Evolutionary conservation across 2,329 filamentous ascomycete genomes (phyloP).

Genomic region (Xylariaceae sp.): DNA sequence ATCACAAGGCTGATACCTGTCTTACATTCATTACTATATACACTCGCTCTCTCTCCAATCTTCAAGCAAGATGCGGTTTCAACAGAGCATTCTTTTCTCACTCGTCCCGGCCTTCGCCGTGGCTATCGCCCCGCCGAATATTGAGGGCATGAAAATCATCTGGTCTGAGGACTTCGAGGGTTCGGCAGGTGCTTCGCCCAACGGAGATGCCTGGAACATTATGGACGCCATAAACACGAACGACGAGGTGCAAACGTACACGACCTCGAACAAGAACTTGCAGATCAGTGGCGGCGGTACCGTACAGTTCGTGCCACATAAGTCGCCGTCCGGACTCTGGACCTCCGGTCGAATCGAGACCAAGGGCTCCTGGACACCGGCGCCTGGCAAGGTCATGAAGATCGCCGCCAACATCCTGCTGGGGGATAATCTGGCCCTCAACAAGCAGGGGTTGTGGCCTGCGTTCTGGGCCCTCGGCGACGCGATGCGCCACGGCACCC

Average conservation of each 20-base stretch:
- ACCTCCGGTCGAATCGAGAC: slow-evolving; percentile 59
- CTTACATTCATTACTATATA: slow-evolving; percentile 10
- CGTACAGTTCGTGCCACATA: slow-evolving; percentile 54
- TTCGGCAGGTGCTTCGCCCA: slow-evolving; percentile 29
- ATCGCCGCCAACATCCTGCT: slow-evolving; percentile 52
- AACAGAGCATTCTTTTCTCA: slow-evolving; percentile 29
- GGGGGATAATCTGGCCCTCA: slow-evolving; percentile 41
- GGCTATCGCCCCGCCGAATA: slow-evolving; percentile 33
- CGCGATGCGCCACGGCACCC: slow-evolving; percentile 48
- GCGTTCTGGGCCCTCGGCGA: slow-evolving; percentile 62
- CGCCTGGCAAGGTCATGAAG: slow-evolving; percentile 47
- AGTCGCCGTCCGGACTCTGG: slow-evolving; percentile 47
- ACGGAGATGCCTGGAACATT: slow-evolving; percentile 31
- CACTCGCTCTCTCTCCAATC: slow-evolving; percentile 6
- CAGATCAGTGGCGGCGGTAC: slow-evolving; percentile 54
- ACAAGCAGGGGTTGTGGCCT: slow-evolving; percentile 60
- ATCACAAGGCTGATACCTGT: slow-evolving; percentile 6
- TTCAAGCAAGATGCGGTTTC: slow-evolving; percentile 34
- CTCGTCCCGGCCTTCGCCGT: slow-evolving; percentile 33
- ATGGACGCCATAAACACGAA: slow-evolving; percentile 49
- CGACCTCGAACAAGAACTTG: slow-evolving; percentile 48
- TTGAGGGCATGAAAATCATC: slow-evolving; percentile 31
- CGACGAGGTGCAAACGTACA: slow-evolving; percentile 56
- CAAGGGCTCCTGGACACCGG: slow-evolving; percentile 50
- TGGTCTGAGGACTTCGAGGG: slow-evolving; percentile 37